Evolutionary conservation across 768 basidiomycete genomes (phyloP).

Genomic region (Mycena vitilis): DNA sequence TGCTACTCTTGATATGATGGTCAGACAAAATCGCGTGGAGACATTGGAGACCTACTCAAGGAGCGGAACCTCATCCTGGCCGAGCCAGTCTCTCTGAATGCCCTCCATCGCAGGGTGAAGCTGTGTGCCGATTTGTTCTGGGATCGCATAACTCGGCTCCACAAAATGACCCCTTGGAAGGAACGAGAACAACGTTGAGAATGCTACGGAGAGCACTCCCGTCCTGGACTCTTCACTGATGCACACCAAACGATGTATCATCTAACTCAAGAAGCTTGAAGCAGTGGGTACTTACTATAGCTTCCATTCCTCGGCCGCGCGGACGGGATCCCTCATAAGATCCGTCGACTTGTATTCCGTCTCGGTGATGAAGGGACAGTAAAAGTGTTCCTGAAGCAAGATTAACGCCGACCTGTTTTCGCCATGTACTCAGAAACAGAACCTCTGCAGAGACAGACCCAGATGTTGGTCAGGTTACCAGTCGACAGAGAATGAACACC

Average conservation of each 20-base stretch:
- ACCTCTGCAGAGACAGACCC: too few species aligned
- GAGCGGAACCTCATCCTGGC: neutral
- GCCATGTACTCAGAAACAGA: too few species aligned
- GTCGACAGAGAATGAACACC: conserved; percentile 13
- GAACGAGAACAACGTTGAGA: neutral
- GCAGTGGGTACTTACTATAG: neutral
- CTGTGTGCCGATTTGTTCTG: neutral
- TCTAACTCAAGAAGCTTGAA: neutral
- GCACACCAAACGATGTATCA: too few species aligned
- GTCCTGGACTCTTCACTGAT: conserved; percentile 7
- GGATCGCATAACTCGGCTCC: neutral
- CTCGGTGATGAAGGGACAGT: neutral
- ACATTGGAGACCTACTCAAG: conserved; percentile 4
- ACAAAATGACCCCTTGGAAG: conserved; percentile 9
- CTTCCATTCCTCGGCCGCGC: conserved; percentile 17
- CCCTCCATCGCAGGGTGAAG: neutral
- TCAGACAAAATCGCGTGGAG: too few species aligned
- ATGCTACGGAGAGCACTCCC: conserved; percentile 1
- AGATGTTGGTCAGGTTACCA: too few species aligned
- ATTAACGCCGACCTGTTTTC: neutral
- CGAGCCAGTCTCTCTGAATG: conserved; percentile 8
- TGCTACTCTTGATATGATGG: neutral
- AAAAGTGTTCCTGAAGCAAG: conserved; percentile 1
- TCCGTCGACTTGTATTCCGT: conserved; percentile 23
- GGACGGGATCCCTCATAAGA: conserved; percentile 6